phyloP scores from a whole-genome alignment of 2,329 filamentous ascomycete genomes.

The Dendryphion nanum region DNA sequence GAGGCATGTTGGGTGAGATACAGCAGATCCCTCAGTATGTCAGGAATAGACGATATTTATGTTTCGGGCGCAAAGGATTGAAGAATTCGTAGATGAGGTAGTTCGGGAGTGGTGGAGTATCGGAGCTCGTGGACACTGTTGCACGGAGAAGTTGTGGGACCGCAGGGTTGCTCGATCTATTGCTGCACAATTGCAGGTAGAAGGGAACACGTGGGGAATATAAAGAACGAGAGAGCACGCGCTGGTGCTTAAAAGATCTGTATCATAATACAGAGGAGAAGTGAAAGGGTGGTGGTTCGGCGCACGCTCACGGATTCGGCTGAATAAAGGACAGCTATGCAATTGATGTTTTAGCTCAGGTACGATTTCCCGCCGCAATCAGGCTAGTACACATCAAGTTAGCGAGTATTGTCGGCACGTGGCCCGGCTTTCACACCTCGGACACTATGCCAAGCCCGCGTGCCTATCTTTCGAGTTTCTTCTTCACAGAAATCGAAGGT shows the following conservation, averaged over 20 bases:
- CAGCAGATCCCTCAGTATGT: not conserved
- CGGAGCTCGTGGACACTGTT: not conserved
- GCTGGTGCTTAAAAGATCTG: not conserved
- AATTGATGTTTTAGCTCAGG: slow-evolving; percentile 8
- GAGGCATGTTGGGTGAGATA: slow-evolving; percentile 60
- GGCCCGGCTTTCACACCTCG: too few species aligned
- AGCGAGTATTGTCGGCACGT: too few species aligned
- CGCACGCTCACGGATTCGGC: slow-evolving; percentile 2
- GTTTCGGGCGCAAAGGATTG: not conserved
- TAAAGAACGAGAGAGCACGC: slow-evolving; percentile 1
- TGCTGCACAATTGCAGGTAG: slow-evolving; percentile 1
- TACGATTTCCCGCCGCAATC: too few species aligned
- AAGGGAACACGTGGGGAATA: slow-evolving; percentile 1
- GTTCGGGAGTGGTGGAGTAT: not conserved
- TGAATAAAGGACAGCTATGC: slow-evolving; percentile 13
- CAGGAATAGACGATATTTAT: too few species aligned
- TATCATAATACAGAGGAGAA: not conserved
- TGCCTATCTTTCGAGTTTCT: too few species aligned
- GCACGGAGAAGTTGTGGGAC: slow-evolving; percentile 1
- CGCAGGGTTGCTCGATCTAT: too few species aligned
- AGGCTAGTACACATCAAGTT: too few species aligned
- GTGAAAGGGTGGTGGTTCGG: not conserved
- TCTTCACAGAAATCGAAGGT: too few species aligned
- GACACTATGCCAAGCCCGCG: too few species aligned
- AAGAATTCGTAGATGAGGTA: not conserved